Evolutionary conservation across 208 protist species (phyloP), one percentile per base, ranked within the genome.

Genomic region (Leishmania turanica): DNA sequence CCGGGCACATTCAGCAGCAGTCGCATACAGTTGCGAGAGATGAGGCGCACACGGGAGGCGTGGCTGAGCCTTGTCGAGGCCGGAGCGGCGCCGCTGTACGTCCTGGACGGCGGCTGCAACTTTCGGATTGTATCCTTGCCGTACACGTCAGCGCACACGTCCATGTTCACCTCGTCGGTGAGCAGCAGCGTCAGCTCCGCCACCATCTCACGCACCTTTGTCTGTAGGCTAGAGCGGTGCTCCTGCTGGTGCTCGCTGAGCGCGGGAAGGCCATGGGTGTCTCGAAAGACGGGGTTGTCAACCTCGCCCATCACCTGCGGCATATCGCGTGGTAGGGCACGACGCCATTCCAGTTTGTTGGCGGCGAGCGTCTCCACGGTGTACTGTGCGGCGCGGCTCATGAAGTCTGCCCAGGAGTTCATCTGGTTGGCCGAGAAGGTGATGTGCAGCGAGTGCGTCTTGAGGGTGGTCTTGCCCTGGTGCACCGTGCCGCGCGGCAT

Each of bases 401-500:
- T 87, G 64, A 95, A 71, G 75, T 95, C 91, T 17, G 88, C 88
- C 91, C 88, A 92, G 7, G 89, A 82, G 78, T 95, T 90, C 91
- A 95, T 93, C 77, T 98, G 94, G 74, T 96, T 96, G 4, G 96
- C 98, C 24, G 94, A 98, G 40, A 99, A 90, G 24, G 98, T 99
- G 9, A 99, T 79, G 81, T 99, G 98, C 9, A 98, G 80, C 17
- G 96, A 98, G 82, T 96, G 91, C 2, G 82, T 82, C 27, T 90
- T 19, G 53, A 77, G 51, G n/a, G 64, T 88, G 53, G 88, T 93
- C 75, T 78, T 77, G 37, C 91, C 97, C 84, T 99, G 96, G 84
- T 99, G 98, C 34, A 99, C 96, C 51, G 89, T 92, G 42, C 98
- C 98, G 58, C 97, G 90, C 27, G 98, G 98, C 79, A 99, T 97